Base-by-base conservation (phyloP, 495 filamentous ascomycete genomes). In the Penicillium malachiteum region DNA sequence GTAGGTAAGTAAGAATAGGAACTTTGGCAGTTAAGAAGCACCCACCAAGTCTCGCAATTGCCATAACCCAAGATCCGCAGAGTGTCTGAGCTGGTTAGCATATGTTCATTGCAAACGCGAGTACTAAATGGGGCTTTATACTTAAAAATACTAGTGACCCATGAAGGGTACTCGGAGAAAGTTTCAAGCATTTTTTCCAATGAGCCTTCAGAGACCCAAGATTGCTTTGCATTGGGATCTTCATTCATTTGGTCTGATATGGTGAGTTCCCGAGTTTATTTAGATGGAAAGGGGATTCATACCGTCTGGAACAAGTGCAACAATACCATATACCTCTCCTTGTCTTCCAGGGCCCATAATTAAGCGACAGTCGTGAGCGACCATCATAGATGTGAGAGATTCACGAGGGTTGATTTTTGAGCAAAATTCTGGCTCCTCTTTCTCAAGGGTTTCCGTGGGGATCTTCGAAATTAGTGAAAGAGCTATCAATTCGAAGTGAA, bases 41-140 rank as follows among this genome's bases (percentile, higher is more conserved):
- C 53, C 18, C 31, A 63, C 60, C 18, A 76, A 38, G 57, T 79
- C 76, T n/a, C 70, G 74, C 5, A 78, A 60, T 49, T 77, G 71
- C 73, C 72, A 79, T 0, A 75, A 41, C 50, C 56, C 58, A 9
- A 66, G 48, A 59, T 73, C 34, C 52, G 58, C 44, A 51, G 61
- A 49, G 39, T 61, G 55, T n/a, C 62, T 65, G 11, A 4, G 18
- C n/a, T 2, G n/a, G 33, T 48, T n/a, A 55, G 45, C 44, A n/a
- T 9, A 35, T 7, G 11, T 0, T 3, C 21, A 26, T 17, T 35
- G 7, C 10, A 50, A 8, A 18, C 13, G 14, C 17, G 32, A 14
- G 52, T 35, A 16, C 46, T 43, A 14, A n/a, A n/a, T n/a, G n/a
- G n/a, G 53, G 43, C 1, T 45, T 59, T 14, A 1, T 50, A 58